Evolutionary conservation across 2,329 filamentous ascomycete species (phyloP).

Genomic region (Exserohilum rostratum): DNA sequence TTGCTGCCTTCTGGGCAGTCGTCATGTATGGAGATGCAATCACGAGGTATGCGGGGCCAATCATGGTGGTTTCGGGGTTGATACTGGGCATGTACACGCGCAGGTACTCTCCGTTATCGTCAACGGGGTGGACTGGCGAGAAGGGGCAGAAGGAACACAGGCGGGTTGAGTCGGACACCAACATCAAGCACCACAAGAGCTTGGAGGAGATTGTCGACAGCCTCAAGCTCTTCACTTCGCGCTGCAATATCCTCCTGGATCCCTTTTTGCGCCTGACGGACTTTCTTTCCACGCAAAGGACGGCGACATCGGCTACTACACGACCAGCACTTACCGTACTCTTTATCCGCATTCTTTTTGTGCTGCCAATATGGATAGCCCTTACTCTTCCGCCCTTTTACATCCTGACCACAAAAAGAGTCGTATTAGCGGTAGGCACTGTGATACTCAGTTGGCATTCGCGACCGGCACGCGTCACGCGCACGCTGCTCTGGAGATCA

Average conservation of each 20-base stretch:
- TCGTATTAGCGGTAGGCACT: conserved; percentile 86
- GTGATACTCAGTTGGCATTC: conserved; percentile 91
- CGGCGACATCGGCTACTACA: conserved; percentile 88
- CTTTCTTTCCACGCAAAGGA: conserved; percentile 88
- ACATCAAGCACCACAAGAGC: conserved; percentile 85
- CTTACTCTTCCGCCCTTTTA: conserved; percentile 82
- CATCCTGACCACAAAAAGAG: conserved; percentile 83
- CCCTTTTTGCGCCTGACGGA: conserved; percentile 88
- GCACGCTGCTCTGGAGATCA: conserved; percentile 90
- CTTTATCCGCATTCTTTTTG: conserved; percentile 84
- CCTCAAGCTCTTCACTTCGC: conserved; percentile 83
- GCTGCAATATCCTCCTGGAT: conserved; percentile 90
- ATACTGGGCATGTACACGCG: conserved; percentile 93
- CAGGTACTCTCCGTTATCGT: conserved; percentile 87
- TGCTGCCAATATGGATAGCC: conserved; percentile 86
- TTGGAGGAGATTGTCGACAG: conserved; percentile 97
- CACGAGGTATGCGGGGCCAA: conserved; percentile 80
- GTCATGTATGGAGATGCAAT: conserved; percentile 85
- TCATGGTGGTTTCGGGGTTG: conserved; percentile 77
- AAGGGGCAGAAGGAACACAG: conserved; percentile 62
- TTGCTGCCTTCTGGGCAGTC: conserved; percentile 83
- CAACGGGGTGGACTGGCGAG: conserved; percentile 75
- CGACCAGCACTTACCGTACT: conserved; percentile 86
- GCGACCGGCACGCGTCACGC: conserved; percentile 79
- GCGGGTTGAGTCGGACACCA: conserved; percentile 61